These are phyloP conservation scores for Dothistroma septosporum DNA, from an alignment of 2,329 filamentous ascomycete genomes.

Conservation along the genomic window DNA sequence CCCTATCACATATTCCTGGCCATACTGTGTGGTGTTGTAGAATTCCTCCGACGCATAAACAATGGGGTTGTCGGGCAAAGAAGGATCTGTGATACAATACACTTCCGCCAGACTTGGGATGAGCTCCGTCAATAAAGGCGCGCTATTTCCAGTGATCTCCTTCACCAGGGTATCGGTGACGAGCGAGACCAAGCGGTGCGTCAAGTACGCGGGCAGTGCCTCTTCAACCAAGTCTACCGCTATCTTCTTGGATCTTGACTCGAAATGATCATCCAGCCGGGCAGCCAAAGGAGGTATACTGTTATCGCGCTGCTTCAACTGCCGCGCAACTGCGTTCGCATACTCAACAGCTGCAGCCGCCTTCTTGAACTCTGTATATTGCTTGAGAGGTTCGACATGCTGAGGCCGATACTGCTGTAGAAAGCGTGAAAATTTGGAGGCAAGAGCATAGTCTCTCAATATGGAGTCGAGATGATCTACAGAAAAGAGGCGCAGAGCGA, in stretches of 20 bases:
- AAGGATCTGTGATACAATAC: constrained; percentile 45
- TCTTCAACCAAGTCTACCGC: constrained; percentile 39
- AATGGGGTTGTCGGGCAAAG: constrained; percentile 43
- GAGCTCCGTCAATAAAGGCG: constrained; percentile 39
- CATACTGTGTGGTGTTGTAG: constrained; percentile 43
- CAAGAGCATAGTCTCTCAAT: constrained; percentile 36
- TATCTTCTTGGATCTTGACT: constrained; percentile 31
- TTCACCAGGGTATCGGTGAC: constrained; percentile 43
- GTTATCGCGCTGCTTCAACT: constrained; percentile 27
- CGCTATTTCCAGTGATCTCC: constrained; percentile 42
- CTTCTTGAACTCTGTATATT: constrained; percentile 41
- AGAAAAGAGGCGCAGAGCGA: constrained; percentile 41
- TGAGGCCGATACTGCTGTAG: constrained; percentile 39
- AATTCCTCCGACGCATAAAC: constrained; percentile 46
- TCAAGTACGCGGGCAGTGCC: constrained; percentile 42
- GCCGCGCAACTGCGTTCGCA: constrained; percentile 42
- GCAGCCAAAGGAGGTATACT: constrained; percentile 32
- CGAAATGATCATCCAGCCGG: constrained; percentile 37
- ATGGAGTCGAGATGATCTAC: constrained; percentile 42
- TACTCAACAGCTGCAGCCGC: constrained; percentile 43
- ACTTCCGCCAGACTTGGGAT: constrained; percentile 44
- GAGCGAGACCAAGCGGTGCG: constrained; percentile 37
- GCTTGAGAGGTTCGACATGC: constrained; percentile 33
- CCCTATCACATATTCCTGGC: constrained; percentile 42
- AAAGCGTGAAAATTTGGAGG: constrained; percentile 38